These are phyloP conservation scores for Radiomyces spectabilis DNA, from an alignment of 192 early-diverging fungal genomes.

Conservation along the genomic window DNA sequence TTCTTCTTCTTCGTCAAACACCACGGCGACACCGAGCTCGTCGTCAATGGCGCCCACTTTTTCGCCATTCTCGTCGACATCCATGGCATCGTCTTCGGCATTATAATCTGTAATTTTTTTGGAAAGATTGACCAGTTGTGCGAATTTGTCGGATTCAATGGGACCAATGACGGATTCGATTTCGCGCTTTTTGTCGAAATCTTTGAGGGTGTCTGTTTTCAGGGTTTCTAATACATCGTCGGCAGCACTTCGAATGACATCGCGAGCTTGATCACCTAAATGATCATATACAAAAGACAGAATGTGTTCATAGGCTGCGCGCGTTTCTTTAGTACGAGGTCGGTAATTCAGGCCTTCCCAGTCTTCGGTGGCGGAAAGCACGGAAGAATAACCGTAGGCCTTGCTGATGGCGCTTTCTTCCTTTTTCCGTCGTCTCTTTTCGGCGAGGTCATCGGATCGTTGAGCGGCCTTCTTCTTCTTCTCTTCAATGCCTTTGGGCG, in stretches of 20 bases:
- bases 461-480: constrained; percentile 55
- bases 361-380: constrained; percentile 83
- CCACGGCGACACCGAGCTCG: constrained; percentile 88
- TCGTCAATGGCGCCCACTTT: constrained; percentile 66
- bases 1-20: constrained; percentile 93
- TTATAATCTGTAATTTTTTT: constrained; percentile 92
- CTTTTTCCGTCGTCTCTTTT: constrained; percentile 50
- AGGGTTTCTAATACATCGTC: constrained; percentile 78
- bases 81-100: constrained; percentile 42
- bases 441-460: constrained; percentile 39
- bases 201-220: constrained; percentile 78
- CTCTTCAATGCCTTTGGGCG: constrained; percentile 53
- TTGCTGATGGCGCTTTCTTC: constrained; percentile 48
- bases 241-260: constrained; percentile 83
- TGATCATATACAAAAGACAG: constrained; percentile 73
- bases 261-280: constrained; percentile 85
- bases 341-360: constrained; percentile 79
- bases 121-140: constrained; percentile 82
- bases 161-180: constrained; percentile 70
- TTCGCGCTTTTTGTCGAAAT: constrained; percentile 82
- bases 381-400: constrained; percentile 64
- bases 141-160: constrained; percentile 76
- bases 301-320: constrained; percentile 81
- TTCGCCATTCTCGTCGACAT: constrained; percentile 50
- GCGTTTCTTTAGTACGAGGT: constrained; percentile 88